Conservation (phyloP, 805 yeast genomes). For the Lachancea kluyveri region DNA sequence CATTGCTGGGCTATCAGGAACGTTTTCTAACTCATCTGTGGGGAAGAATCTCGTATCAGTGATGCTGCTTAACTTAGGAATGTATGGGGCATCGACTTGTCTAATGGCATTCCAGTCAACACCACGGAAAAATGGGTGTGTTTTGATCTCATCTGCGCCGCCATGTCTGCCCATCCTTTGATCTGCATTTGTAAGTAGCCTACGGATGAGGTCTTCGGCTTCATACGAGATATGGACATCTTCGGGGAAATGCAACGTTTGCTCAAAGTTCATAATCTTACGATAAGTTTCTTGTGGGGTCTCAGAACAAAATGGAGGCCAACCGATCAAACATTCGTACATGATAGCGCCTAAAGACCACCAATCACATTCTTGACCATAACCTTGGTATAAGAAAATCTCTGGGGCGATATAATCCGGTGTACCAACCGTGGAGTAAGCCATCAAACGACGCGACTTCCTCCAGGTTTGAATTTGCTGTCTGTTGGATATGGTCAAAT, state of each 20-base stretch:
- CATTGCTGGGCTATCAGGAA: slow-evolving; percentile 82
- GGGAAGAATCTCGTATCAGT: slow-evolving; percentile 98
- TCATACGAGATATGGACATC: slow-evolving; percentile 86
- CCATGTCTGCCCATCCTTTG: slow-evolving; percentile 78
- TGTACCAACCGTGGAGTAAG: slow-evolving; percentile 93
- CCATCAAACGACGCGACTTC: slow-evolving; percentile 85
- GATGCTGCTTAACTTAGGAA: slow-evolving; percentile 83
- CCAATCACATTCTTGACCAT: slow-evolving; percentile 97
- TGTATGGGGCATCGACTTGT: slow-evolving; percentile 86
- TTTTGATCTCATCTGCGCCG: slow-evolving; percentile 89
- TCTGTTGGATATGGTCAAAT: slow-evolving; percentile 88
- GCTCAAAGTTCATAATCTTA: slow-evolving; percentile 87
- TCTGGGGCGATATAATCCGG: slow-evolving; percentile 97
- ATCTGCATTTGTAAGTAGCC: slow-evolving; percentile 72
- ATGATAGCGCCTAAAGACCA: slow-evolving; percentile 95
- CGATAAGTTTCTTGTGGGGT: slow-evolving; percentile 92
- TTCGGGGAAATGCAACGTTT: slow-evolving; percentile 81
- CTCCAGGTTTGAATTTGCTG: slow-evolving; percentile 97
- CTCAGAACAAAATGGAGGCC: slow-evolving; percentile 97
- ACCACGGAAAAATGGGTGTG: slow-evolving; percentile 91
- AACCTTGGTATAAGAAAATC: slow-evolving; percentile 86
- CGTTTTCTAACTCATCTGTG: slow-evolving; percentile 90
- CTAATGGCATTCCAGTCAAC: slow-evolving; percentile 90
- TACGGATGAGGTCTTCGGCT: slow-evolving; percentile 77
- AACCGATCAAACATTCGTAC: slow-evolving; percentile 93